Base-by-base conservation (phyloP, 805 yeast species). In the Zygoascus flipseniorum region DNA sequence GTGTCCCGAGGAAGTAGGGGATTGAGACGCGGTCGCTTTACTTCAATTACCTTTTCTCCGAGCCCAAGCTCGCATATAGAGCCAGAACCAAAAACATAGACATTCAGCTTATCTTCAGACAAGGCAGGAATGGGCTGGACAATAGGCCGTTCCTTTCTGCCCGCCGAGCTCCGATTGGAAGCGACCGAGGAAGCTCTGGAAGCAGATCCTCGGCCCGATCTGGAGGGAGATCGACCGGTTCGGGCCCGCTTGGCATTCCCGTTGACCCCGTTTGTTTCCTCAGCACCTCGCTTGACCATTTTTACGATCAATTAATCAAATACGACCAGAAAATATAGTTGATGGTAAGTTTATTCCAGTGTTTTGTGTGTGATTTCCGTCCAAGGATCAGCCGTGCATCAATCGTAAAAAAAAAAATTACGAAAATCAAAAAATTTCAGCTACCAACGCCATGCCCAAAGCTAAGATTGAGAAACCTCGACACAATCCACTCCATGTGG, bases 1-100 rank as follows among this genome's bases (percentile, higher is more conserved):
- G 78, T 78, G 31, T 84, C 86, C 20, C 71, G 70, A 1, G 80
- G 74, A 57, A 93, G 74, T 55, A 74, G 81, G 1, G 96, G 89
- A 62, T 90, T 93, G 65, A 92, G 74, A 60, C 99, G 79, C 16
- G 99, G 99, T 65, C 99, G 81, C 65, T 93, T 93, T 19, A 93
- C 97, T 67, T 90, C 97, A 56, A 89, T 89, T 39, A 89, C 92
- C 59, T 78, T 85, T 9, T 98, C 98, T 1, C 99, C 99, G n/a
- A 93, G 74, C 1, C 99, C 99, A 31, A 93, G 76, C 67, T 93
- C 99, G 73, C 97, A 89, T 93, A 93, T 92, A 0, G 96, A 83
- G 1, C 99, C 99, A 1, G 95, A 80, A 43, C 99, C 99, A 86
- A 95, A 93, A 39, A 88, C 95, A 66, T 86, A 92, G 2, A 93